Base-by-base conservation (phyloP, 306 rosid genomes). In the Senna tora region DNA sequence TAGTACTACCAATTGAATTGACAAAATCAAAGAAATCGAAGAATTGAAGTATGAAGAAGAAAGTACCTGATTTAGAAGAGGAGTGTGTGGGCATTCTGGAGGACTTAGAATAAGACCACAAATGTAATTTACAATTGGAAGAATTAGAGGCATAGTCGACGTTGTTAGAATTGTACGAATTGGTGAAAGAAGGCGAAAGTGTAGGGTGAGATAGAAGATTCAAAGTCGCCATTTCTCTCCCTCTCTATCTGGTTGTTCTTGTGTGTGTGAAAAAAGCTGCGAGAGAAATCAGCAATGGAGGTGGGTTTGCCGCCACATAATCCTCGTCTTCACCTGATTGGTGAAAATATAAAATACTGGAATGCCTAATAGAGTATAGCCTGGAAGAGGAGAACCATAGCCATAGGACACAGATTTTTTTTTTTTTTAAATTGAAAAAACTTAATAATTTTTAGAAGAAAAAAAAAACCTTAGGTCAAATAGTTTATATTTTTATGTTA, bases 31-130 rank as follows among this genome's bases (percentile, higher is more conserved):
- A 9, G 9, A 20, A 46, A 52, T 7, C 0, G 53, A n/a, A n/a
- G n/a, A n/a, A 59, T 8, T 5, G 50, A 7, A 38, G 0, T 55
- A 46, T 21, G 12, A 43, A 43, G 67, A 32, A 15, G 16, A 61
- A 59, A 60, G 53, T 38, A 86, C 90, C 87, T 72, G 89, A 75
- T 69, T 84, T 75, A 13, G 87, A 64, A 13, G 87, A 64, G 76
- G 67, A 75, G 21, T 77, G 81, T 75, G 78, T 36, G 11, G 83
- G 69, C 77, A 74, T 10, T 62, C 66, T 43, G 65, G 81, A 78
- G 65, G 60, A 76, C 73, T 70, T 85, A 2, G 83, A 60, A 69
- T 45, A 52, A n/a, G n/a, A n/a, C n/a, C n/a, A 76, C 65, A 54
- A 64, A 45, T 14, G 61, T 6, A 72, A 75, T 80, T 82, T 79